A percentile compares a stretch with the other conserved stretches of the same genome.
phyloP scores from a whole-genome alignment of 768 basidiomycete species.

The Russula lepida region DNA sequence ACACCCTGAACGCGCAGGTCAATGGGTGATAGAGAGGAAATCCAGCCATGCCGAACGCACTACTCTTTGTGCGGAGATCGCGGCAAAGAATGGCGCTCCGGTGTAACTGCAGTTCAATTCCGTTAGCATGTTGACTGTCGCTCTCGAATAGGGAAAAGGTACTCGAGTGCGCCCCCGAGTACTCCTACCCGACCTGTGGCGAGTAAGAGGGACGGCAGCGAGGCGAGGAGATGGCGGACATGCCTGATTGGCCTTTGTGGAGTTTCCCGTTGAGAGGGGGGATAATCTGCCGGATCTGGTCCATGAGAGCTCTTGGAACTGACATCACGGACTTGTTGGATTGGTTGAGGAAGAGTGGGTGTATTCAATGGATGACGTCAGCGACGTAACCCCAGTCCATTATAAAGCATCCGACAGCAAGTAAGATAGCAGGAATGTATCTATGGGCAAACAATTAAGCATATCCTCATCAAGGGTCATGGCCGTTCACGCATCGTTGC shows the following conservation, averaged over 20 bases:
- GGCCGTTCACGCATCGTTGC: conserved; percentile 12
- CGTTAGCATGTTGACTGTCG: neutral
- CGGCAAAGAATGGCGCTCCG: conserved; percentile 93
- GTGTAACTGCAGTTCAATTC: conserved; percentile 58
- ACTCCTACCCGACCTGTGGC: conserved; percentile 78
- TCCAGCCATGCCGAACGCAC: conserved; percentile 34
- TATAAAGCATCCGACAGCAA: conserved; percentile 1
- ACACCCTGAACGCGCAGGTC: conserved; percentile 49
- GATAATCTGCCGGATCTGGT: conserved; percentile 74
- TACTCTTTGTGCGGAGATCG: conserved; percentile 82
- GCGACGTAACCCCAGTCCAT: neutral
- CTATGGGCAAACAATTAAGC: neutral
- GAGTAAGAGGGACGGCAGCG: neutral
- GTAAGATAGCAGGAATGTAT: conserved; percentile 4
- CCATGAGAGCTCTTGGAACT: conserved; percentile 49
- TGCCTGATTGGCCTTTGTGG: conserved; percentile 93
- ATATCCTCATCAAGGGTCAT: conserved; percentile 4
- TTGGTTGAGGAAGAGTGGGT: neutral
- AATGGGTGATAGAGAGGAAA: neutral
- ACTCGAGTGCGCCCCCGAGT: conserved; percentile 92
- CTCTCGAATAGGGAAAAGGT: conserved; percentile 26
- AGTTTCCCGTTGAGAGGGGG: conserved; percentile 83
- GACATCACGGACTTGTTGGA: conserved; percentile 38
- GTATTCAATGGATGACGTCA: neutral
- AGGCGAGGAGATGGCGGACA: conserved; percentile 20